Conservation (phyloP, 306 rosid species). For the Mimosa pudica region DNA sequence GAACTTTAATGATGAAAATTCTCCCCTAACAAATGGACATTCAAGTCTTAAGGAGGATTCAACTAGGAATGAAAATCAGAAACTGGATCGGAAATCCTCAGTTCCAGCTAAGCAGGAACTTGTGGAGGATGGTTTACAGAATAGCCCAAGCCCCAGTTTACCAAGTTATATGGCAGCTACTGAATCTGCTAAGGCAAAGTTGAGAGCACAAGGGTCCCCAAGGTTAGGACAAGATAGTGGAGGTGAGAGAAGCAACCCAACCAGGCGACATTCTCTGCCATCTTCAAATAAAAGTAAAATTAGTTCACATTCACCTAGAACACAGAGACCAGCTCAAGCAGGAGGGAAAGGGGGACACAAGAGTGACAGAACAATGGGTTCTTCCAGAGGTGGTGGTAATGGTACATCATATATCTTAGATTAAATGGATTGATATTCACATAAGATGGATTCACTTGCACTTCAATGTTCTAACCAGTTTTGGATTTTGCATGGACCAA, state of each 20-base stretch:
- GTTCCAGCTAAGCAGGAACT: slow-evolving; percentile 58
- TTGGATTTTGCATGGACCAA: neutral
- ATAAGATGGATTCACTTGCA: neutral
- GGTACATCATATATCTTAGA: slow-evolving; percentile 29
- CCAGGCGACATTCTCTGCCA: slow-evolving; percentile 73
- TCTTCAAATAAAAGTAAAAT: slow-evolving; percentile 57
- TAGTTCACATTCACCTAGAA: slow-evolving; percentile 75
- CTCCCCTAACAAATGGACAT: slow-evolving; percentile 48
- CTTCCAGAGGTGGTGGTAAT: slow-evolving; percentile 56
- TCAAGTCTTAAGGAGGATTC: slow-evolving; percentile 50
- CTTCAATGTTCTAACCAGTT: neutral
- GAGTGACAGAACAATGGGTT: slow-evolving; percentile 33
- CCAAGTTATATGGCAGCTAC: slow-evolving; percentile 95
- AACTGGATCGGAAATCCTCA: slow-evolving; percentile 50
- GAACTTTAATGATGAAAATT: slow-evolving; percentile 44
- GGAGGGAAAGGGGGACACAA: slow-evolving; percentile 60
- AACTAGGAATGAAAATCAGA: slow-evolving; percentile 49
- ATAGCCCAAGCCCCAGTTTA: slow-evolving; percentile 53
- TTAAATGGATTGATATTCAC: slow-evolving; percentile 1
- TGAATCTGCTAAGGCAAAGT: slow-evolving; percentile 86
- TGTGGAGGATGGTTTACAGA: slow-evolving; percentile 58
- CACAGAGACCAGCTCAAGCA: slow-evolving; percentile 62
- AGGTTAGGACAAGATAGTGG: slow-evolving; percentile 56
- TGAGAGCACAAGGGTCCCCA: slow-evolving; percentile 76
- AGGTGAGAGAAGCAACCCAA: slow-evolving; percentile 48